Conservation (phyloP, 2,329 filamentous ascomycete genomes). For the Gliomastix tumulicola region DNA sequence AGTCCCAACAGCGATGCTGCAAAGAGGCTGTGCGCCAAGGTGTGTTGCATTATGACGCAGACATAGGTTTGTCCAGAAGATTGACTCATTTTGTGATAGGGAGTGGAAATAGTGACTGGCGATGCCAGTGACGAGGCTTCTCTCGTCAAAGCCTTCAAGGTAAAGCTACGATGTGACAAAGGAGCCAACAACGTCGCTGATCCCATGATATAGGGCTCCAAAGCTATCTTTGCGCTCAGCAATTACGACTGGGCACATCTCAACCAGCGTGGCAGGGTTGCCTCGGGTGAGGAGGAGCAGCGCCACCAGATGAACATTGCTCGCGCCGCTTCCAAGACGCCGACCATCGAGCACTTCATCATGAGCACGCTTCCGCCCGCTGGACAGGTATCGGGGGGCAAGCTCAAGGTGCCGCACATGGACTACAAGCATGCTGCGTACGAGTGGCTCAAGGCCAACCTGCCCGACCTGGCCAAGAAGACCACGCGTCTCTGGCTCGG, state of each 20-base stretch:
- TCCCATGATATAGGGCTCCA: background rate
- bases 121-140: background rate
- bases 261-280: background rate
- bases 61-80: too few species aligned
- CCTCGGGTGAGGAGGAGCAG: background rate
- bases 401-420: background rate
- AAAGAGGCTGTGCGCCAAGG: background rate
- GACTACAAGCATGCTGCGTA: background rate
- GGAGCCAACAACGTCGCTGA: background rate
- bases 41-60: too few species aligned
- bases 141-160: background rate
- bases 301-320: background rate
- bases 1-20: background rate
- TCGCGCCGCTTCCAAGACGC: background rate
- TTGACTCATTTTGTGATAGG: background rate
- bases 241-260: background rate
- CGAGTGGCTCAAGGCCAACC: background rate
- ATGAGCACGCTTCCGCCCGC: background rate
- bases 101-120: background rate
- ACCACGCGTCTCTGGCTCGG: background rate
- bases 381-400: background rate
- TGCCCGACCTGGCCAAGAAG: background rate
- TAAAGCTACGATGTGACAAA: background rate
- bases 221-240: background rate
- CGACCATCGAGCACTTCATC: background rate